These are phyloP conservation scores for Thermothelomyces thermophilus DNA, from an alignment of 2,329 filamentous ascomycete genomes.

Conservation along the genomic window DNA sequence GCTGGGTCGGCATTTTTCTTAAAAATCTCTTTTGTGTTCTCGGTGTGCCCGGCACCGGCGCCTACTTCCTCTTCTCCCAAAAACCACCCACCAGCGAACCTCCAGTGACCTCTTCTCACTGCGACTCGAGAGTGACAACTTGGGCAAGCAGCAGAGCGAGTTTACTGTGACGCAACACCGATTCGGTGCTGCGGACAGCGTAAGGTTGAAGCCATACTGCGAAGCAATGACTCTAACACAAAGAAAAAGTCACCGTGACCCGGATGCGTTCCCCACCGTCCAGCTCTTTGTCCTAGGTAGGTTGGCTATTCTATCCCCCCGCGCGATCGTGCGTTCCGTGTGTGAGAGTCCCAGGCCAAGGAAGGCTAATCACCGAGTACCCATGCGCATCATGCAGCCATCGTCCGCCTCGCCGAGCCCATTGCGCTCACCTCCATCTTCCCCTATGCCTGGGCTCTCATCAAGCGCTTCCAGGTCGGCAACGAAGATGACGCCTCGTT, in stretches of 20 bases:
- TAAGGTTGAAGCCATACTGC: conserved; percentile 19
- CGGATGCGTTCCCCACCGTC: conserved; percentile 69
- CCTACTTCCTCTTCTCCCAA: too few relatives aligned
- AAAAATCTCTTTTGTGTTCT: background rate
- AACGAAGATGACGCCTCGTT: conserved; percentile 71
- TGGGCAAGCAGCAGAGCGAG: background rate
- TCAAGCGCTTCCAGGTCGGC: conserved; percentile 68
- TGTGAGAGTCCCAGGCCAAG: background rate
- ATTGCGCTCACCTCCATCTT: conserved; percentile 91
- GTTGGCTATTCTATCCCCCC: conserved; percentile 26
- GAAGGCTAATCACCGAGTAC: too few relatives aligned
- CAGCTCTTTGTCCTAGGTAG: conserved; percentile 82
- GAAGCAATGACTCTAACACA: conserved; percentile 47
- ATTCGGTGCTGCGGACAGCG: conserved; percentile 8
- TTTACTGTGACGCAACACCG: conserved; percentile 1
- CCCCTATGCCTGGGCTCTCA: conserved; percentile 81
- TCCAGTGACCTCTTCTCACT: background rate
- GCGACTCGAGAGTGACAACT: background rate
- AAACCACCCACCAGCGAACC: background rate
- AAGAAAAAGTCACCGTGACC: conserved; percentile 49
- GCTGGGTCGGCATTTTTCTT: background rate
- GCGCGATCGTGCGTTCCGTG: too few relatives aligned
- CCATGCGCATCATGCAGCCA: conserved; percentile 53
- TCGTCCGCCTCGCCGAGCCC: conserved; percentile 87
- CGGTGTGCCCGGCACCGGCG: background rate